Base-by-base conservation (phyloP, 2,329 filamentous ascomycete genomes). In the Waltergamsia citrina region DNA sequence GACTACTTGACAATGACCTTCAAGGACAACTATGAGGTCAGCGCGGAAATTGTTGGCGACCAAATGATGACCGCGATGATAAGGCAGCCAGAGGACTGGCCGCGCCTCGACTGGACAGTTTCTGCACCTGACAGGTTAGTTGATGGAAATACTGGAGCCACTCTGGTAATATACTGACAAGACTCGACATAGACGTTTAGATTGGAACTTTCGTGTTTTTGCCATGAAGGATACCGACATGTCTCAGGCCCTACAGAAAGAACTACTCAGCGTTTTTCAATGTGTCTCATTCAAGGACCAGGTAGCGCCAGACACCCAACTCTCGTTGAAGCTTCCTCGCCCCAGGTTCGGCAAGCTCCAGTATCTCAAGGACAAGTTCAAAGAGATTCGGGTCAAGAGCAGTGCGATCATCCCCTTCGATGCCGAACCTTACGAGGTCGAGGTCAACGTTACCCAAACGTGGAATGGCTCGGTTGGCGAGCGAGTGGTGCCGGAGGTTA, bases 61-160 rank as follows among this genome's bases (percentile, higher is more conserved):
- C 25, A n/a, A 7, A n/a, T 15, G 25, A 7, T n/a, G 25, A 6
- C 12, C n/a, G 34, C 41, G 19, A 44, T 40, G 15, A 37, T 51
- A 6, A 40, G 29, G 6, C 45, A 33, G 17, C 37, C 38, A 17
- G 51, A 50, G 32, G 28, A 29, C 7, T 44, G 40, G 37, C 37
- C 42, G 4, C 46, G 44, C 11, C 33, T 58, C 18, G 49, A 53
- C 35, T 57, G 57, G 53, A 51, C 44, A 4, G 32, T 57, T 18
- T 46, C 46, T 18, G 51, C 55, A 6, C 57, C 57, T 11, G 57
- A 60, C 22, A 56, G 52, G 57, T 57, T 39, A 37, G 46, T 17
- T 27, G 12, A 27, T n/a, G 25, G 6, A 7, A n/a, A 7, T n/a
- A n/a, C n/a, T n/a, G n/a, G n/a, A n/a, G n/a, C n/a, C n/a, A n/a